A percentile compares a stretch with the other conserved stretches of the same genome.
These are phyloP conservation scores for Simplicillium sp. DNA, from an alignment of 2,329 filamentous ascomycete species.

Conservation along the genomic window DNA sequence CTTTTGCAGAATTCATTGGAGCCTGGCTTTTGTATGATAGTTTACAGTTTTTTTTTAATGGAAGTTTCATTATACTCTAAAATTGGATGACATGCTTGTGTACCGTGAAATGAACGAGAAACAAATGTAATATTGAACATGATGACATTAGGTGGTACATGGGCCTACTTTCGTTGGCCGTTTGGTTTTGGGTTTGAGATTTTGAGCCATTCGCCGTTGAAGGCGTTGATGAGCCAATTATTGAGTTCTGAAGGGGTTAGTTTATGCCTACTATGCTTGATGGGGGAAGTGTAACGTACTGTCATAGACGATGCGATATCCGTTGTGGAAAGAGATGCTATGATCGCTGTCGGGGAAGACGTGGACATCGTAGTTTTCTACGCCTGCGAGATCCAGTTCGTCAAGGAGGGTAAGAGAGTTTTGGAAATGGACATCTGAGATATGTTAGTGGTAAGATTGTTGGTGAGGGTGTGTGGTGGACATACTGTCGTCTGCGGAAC, in stretches of 20 bases:
- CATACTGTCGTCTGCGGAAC: slow-evolving; percentile 75
- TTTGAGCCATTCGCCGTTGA: slow-evolving; percentile 89
- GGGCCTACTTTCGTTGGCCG: slow-evolving; percentile 13
- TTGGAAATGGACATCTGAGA: slow-evolving; percentile 77
- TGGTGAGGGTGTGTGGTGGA: no score
- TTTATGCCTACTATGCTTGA: slow-evolving; percentile 1
- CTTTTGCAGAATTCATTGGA: no score
- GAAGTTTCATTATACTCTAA: no score
- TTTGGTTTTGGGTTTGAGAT: slow-evolving; percentile 38
- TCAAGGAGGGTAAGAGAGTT: slow-evolving; percentile 85
- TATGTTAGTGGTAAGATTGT: no score
- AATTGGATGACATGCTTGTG: no score
- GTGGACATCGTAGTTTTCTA: slow-evolving; percentile 94
- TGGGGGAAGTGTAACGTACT: slow-evolving; percentile 49
- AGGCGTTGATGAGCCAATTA: slow-evolving; percentile 93
- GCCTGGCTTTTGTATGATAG: no score
- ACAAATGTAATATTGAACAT: not conserved
- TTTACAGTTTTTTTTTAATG: no score
- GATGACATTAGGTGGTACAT: not conserved
- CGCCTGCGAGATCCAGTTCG: slow-evolving; percentile 66
- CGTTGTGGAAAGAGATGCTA: slow-evolving; percentile 89
- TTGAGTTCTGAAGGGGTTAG: slow-evolving; percentile 50
- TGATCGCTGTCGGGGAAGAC: slow-evolving; percentile 96
- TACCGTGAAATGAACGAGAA: not conserved
- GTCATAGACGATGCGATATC: slow-evolving; percentile 82